Evolutionary conservation across 345 rosid genomes (phyloP).

Genomic region (Garcia nutans): DNA sequence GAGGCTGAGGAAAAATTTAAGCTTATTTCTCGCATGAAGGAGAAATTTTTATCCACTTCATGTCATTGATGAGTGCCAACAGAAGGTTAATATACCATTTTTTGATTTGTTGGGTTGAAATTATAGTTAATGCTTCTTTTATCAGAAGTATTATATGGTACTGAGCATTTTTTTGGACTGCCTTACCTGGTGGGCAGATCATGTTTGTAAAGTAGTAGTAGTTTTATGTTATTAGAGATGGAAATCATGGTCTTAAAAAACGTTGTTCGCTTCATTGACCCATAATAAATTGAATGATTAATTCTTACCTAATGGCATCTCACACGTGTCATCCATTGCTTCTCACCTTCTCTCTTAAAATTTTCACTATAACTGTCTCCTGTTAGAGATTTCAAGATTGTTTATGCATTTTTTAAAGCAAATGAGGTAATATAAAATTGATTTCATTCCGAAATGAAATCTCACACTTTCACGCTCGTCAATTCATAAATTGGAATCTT

Average conservation of each 20-base stretch:
- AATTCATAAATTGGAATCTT: background rate
- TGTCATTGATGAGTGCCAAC: conserved; percentile 29
- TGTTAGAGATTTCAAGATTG: background rate
- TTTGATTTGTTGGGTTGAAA: background rate
- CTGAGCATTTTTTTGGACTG: background rate
- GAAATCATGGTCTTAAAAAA: background rate
- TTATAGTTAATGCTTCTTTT: background rate
- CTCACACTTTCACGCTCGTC: conserved; percentile 4
- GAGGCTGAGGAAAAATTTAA: conserved; percentile 94
- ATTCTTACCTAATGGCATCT: too few relatives aligned
- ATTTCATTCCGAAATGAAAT: conserved; percentile 15
- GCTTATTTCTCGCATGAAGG: conserved; percentile 84
- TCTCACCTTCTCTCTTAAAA: too few relatives aligned
- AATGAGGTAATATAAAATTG: too few relatives aligned
- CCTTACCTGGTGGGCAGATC: background rate
- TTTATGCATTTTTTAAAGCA: background rate
- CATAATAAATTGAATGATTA: too few relatives aligned
- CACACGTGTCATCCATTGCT: too few relatives aligned
- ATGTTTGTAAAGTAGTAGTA: conserved; percentile 5
- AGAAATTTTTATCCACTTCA: conserved; percentile 43
- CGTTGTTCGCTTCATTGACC: background rate
- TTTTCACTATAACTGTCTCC: too few relatives aligned
- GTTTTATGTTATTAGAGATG: background rate
- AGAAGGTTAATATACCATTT: conserved; percentile 3
- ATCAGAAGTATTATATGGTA: too few relatives aligned